Base-by-base conservation (phyloP, 345 rosid species). In the Turnera subulata region DNA sequence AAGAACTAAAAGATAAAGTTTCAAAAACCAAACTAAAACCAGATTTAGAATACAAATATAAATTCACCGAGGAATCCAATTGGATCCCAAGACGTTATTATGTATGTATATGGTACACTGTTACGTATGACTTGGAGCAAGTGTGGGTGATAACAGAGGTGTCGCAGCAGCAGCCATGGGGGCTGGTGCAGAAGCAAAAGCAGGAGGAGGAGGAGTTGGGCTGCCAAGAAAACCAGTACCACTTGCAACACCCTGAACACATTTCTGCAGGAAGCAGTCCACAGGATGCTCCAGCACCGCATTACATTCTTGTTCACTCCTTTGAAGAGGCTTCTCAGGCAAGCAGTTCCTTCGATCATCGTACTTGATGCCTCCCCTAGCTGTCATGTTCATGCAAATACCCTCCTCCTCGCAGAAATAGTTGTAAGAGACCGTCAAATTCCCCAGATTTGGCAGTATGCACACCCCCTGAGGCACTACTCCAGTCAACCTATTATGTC, bases 381-480 rank as follows among this genome's bases (percentile, higher is more conserved):
- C 66, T 18, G 88, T 82, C 67, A 84, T 67, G 69, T 92, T 84
- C 66, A 24, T 63, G 69, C 98, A 92, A 50, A 73, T 67, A 0
- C 91, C 87, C 55, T 86, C 89, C 71, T 92, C 96, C 70, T 86
- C 96, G 43, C 74, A 76, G 69, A 92, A 89, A 72, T 78, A 89
- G 68, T 92, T 89, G 58, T 86, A 72, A 52, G 93, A 83, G 57
- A 83, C 63, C 4, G 91, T 86, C 50, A 92, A 78, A 58, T 84
- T 92, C 14, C 46, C 44, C 66, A 92, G 39, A 56, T 59, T 84
- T 37, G 98, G 96, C 37, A 92, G 66, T 33, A 67, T 37, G 59
- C 98, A 92, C 15, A 92, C 79, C 12, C 91, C 93, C 16, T 73
- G 69, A 2, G 82, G 88, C 6, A 92, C 79, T 40, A 68, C 19